A percentile compares a stretch with the other conserved stretches of the same genome.
phyloP scores from a whole-genome alignment of 345 rosid genomes.

The Pugionium cornutum region DNA sequence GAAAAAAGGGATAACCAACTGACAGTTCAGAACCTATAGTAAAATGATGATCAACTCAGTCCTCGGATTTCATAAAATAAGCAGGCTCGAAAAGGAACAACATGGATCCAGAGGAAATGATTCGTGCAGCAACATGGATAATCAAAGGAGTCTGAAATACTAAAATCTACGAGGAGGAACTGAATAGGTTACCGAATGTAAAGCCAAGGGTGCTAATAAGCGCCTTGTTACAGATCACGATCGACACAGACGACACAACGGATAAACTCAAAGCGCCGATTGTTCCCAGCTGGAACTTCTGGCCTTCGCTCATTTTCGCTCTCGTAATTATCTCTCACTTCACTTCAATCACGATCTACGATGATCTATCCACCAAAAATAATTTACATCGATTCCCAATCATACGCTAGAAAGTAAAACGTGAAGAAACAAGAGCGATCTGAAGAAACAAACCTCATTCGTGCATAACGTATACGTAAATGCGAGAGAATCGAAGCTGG shows the following conservation, averaged over 20 bases:
- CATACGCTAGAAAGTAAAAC: not conserved
- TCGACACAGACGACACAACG: conserved; percentile 98
- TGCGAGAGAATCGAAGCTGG: conserved; percentile 29
- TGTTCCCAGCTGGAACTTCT: conserved; percentile 93
- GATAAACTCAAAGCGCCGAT: conserved; percentile 91
- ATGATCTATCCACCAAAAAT: conserved; percentile 25
- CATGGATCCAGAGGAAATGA: conserved; percentile 15
- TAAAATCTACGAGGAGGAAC: not conserved
- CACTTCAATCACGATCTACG: conserved; percentile 57
- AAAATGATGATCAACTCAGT: conserved; percentile 10
- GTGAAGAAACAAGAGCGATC: conserved; percentile 26
- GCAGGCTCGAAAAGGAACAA: not conserved
- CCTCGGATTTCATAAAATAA: conserved; percentile 7
- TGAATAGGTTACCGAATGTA: conserved; percentile 65
- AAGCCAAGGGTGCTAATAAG: conserved; percentile 97
- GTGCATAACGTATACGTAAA: conserved; percentile 29
- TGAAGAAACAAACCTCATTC: conserved; percentile 37
- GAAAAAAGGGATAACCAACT: conserved; percentile 1
- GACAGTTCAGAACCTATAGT: conserved; percentile 5
- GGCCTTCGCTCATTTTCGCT: conserved; percentile 77
- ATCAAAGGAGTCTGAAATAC: conserved; percentile 9
- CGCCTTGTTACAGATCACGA: conserved; percentile 99
- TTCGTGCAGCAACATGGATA: not conserved
- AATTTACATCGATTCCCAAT: conserved; percentile 10
- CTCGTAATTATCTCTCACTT: conserved; percentile 26